Evolutionary conservation across 805 yeast genomes (phyloP).

Genomic region (Ogataea sp.): DNA sequence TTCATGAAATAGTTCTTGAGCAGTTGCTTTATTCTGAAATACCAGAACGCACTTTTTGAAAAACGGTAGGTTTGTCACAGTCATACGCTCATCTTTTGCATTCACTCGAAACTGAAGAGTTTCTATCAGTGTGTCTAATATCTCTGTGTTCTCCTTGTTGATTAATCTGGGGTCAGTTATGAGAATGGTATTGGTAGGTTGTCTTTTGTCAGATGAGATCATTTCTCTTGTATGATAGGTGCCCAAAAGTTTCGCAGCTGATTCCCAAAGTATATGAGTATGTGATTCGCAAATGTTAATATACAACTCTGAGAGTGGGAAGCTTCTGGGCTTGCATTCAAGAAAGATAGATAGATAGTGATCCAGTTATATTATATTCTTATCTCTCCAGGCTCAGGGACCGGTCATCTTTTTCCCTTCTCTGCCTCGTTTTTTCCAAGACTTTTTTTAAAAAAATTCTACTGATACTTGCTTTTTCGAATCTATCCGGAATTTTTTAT

Average conservation of each 20-base stretch:
- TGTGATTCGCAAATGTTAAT: no score
- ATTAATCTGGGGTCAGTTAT: slow-evolving; percentile 18
- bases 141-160: slow-evolving; percentile 9
- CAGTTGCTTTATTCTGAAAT: slow-evolving; percentile 11
- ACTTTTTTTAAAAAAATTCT: no score
- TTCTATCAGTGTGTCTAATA: slow-evolving; percentile 10
- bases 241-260: no score
- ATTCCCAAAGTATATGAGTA: no score
- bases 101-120: slow-evolving; percentile 7
- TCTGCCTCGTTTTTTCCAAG: not conserved
- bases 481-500: not conserved
- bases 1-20: slow-evolving; percentile 8
- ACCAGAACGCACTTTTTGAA: slow-evolving; percentile 19
- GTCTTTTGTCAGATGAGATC: not conserved
- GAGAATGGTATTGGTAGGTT: slow-evolving; percentile 18
- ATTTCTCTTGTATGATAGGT: not conserved
- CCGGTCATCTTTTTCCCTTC: not conserved
- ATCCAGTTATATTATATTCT: no score
- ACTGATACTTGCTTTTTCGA: no score
- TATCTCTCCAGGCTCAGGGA: no score
- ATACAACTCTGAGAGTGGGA: no score
- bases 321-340: no score
- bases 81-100: slow-evolving; percentile 10
- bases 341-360: no score
- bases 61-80: slow-evolving; percentile 15